These are phyloP conservation scores for Pythium rhizo-oryzae DNA, from an alignment of 352 stramenopile genomes.

Conservation along the genomic window DNA sequence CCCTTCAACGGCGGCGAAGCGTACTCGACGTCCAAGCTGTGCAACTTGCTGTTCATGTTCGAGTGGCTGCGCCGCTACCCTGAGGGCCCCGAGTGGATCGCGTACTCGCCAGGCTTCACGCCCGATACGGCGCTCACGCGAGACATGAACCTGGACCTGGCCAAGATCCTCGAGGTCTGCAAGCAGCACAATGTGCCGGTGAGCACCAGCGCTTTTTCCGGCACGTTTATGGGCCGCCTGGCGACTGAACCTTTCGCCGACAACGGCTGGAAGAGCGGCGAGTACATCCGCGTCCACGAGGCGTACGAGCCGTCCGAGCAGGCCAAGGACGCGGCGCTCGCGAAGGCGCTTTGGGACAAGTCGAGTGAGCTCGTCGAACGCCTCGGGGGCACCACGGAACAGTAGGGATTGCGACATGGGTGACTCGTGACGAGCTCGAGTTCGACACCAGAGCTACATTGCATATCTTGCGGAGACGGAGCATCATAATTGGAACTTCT, in stretches of 20 bases:
- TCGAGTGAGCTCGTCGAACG: conserved; percentile 27
- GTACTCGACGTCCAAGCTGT: conserved; percentile 40
- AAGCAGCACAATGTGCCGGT: conserved; percentile 19
- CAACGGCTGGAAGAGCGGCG: conserved; percentile 25
- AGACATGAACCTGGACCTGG: conserved; percentile 6
- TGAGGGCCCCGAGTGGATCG: conserved; percentile 8
- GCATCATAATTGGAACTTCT: no score
- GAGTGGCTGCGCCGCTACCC: conserved; percentile 35
- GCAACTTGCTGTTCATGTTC: conserved; percentile 32
- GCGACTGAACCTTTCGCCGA: conserved; percentile 11
- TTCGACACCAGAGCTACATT: no score
- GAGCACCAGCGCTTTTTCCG: conserved; percentile 28
- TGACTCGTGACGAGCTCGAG: no score
- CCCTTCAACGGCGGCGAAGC: conserved; percentile 29
- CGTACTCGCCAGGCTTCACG: conserved; percentile 29
- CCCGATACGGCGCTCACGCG: conserved; percentile 28
- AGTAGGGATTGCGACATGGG: no score
- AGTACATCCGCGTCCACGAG: conserved; percentile 35
- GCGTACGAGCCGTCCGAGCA: conserved; percentile 26
- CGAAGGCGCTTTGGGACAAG: conserved; percentile 34
- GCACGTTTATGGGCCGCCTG: conserved; percentile 32
- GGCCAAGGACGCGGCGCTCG: conserved; percentile 29
- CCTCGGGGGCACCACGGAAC: neutral
- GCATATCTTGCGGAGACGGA: no score
- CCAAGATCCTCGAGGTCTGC: neutral